Base-by-base conservation (phyloP, 177 flowering plant species). In the Vitis hybrid region DNA sequence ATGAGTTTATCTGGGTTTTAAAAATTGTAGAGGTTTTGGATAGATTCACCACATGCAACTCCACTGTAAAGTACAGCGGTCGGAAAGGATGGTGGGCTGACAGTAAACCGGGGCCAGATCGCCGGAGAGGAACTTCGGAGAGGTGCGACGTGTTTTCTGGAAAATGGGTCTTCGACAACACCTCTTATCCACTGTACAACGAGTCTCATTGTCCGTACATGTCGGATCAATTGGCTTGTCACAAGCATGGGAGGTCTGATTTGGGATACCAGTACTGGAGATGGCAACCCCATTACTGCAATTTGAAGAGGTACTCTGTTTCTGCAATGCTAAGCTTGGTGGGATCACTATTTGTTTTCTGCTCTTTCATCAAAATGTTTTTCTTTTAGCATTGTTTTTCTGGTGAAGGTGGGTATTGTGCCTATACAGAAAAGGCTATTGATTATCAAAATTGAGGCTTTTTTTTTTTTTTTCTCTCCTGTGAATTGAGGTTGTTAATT, bases 181-280 rank as follows among this genome's bases (percentile, higher is more conserved):
- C 48, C 21, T 86, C 92, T 6, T 70, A 83, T 73, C 97, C 96
- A 1, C 76, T 93, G 48, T 85, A 91, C 80, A 73, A 76, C 18
- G 98, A 91, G 77, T 83, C 89, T 8, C 70, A 74, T 14, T 93
- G 95, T 76, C 93, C 97, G 2, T 93, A 86, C 72, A 90, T 93
- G 92, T 90, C 93, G 10, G 93, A 91, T 69, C 93, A 93, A 70
- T 59, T 90, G 79, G 94, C 98, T 15, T 93, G 98, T 56, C 86
- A 81, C 72, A 90, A 85, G 77, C 92, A 88, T 68, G 97, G 95
- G 6, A 85, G 98, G 78, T 59, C 78, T 39, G 95, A 93, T 82
- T 80, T 87, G 79, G 79, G 68, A 3, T 91, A 90, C 76, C 94
- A 87, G 85, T 73, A 80, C 58, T 87, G 94, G 97, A 88, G 97